Base-by-base conservation (phyloP, 306 rosid genomes). In the Quercus variabilis region DNA sequence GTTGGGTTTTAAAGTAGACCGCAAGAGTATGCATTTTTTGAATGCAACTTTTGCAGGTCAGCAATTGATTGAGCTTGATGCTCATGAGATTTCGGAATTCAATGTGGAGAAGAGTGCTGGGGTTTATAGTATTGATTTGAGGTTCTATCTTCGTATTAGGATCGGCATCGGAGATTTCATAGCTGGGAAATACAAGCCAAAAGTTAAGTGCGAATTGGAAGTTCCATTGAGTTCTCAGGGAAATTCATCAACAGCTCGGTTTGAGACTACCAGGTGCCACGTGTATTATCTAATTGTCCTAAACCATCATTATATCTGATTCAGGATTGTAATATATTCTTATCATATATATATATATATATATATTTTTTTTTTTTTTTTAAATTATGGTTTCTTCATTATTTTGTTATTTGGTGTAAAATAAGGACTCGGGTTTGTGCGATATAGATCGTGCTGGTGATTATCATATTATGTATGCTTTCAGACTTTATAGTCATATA, bases 161-260 rank as follows among this genome's bases (percentile, higher is more conserved):
- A 85, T 87, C 73, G 84, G 85, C 74, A 74, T 87, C n/a, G 89
- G 90, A 1, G 74, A 41, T 17, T 5, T 76, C 58, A 88, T 78
- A 58, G 21, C 60, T 1, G 74, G 76, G 2, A 21, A 35, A 18
- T 76, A 49, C n/a, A 86, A 87, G 73, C 87, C 87, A 20, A 88
- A 35, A 57, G 80, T 80, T 2, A 69, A 86, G 31, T 93, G 98
- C 63, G 85, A 78, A 9, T 69, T 93, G 74, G 76, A 83, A 79
- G 80, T 93, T 80, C 91, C 96, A 2, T 26, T 89, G 6, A 68
- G 23, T 80, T 69, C 88, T n/a, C 69, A 76, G 25, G 86, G 81
- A 41, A 81, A 9, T 38, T 38, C 46, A 6, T 15, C 72, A 1
- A 58, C 23, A 5, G 33, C 19, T 43, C 30, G 11, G 5, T 93